phyloP scores from a whole-genome alignment of 495 filamentous ascomycete species.

The Xylaria palmicola region DNA sequence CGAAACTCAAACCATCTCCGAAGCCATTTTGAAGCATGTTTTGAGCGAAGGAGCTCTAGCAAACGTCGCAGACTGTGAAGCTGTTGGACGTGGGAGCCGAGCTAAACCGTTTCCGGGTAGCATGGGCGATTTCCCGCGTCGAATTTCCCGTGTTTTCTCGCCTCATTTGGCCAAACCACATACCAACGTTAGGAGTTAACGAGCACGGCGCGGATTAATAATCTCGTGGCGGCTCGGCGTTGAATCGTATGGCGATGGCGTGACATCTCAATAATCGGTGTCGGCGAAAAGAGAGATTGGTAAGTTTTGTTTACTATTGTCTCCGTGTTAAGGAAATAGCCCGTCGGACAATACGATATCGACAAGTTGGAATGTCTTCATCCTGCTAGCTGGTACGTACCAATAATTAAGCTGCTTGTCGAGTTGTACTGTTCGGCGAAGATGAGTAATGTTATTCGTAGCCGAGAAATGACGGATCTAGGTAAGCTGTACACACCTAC shows the following conservation, averaged over 20 bases:
- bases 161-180: not conserved
- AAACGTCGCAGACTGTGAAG: not conserved
- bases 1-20: not conserved
- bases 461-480: too few relatives aligned
- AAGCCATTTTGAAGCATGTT: not conserved
- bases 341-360: too few relatives aligned
- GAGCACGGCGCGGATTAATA: not conserved
- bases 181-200: conserved; percentile 2
- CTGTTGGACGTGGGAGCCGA: not conserved
- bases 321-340: too few relatives aligned
- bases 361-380: too few relatives aligned
- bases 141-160: not conserved
- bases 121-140: not conserved
- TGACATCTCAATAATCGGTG: not conserved
- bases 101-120: not conserved
- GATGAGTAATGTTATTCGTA: too few relatives aligned
- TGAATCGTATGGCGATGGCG: not conserved
- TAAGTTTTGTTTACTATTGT: too few relatives aligned
- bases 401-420: too few relatives aligned
- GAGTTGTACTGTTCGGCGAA: too few relatives aligned
- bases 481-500: too few relatives aligned
- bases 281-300: not conserved
- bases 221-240: not conserved
- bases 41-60: not conserved
- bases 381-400: too few relatives aligned